These are phyloP conservation scores for Zoysia pacifica DNA, from an alignment of 176 grass and related monocot species.

Conservation along the genomic window DNA sequence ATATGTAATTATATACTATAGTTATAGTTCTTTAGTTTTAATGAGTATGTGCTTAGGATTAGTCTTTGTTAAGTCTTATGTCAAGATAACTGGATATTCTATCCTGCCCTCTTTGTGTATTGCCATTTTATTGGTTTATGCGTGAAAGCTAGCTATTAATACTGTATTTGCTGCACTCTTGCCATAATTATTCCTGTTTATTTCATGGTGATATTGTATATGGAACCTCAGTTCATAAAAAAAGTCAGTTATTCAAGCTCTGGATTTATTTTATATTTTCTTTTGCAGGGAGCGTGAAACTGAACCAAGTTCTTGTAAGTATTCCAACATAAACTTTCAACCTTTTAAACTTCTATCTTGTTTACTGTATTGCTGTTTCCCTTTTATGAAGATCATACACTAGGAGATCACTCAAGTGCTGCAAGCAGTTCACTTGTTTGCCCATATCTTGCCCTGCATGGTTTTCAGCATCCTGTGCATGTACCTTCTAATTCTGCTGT, in stretches of 20 bases:
- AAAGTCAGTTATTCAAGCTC: conserved; percentile 25
- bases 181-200: conserved; percentile 17
- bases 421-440: conserved; percentile 71
- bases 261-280: conserved; percentile 30
- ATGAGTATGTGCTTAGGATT: background rate
- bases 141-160: conserved; percentile 3
- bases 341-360: conserved; percentile 12
- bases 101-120: background rate
- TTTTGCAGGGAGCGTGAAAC: conserved; percentile 66
- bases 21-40: conserved; percentile 12
- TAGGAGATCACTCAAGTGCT: conserved; percentile 64
- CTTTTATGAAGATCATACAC: conserved; percentile 61
- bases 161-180: background rate
- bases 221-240: background rate
- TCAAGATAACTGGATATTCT: conserved; percentile 15
- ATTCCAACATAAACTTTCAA: conserved; percentile 30
- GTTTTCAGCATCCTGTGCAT: conserved; percentile 65
- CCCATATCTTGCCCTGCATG: conserved; percentile 67
- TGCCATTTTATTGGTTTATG: conserved; percentile 21
- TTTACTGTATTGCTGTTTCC: conserved; percentile 36
- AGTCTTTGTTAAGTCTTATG: background rate
- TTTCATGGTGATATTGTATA: conserved; percentile 5
- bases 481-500: conserved; percentile 55
- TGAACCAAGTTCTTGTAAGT: conserved; percentile 66
- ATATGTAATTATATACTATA: background rate